phyloP scores from a whole-genome alignment of 306 rosid species.

The Clitoria ternatea region DNA sequence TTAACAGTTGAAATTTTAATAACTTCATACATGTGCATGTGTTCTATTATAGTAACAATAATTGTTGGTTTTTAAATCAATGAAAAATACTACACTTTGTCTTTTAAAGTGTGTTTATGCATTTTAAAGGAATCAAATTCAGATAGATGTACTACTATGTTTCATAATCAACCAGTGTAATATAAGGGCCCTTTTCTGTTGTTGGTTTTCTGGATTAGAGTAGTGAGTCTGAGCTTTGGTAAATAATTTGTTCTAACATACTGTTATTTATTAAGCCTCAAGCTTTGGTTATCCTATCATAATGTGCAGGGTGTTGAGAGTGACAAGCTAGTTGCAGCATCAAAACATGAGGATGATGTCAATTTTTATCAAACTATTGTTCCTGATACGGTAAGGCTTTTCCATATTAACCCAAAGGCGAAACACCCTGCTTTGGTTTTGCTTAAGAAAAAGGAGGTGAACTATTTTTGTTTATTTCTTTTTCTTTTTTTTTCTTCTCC shows the following conservation, averaged over 20 bases:
- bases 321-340: slow-evolving; percentile 85
- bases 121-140: no score
- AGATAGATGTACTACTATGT: neutral
- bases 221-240: slow-evolving; percentile 9
- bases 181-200: neutral
- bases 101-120: no score
- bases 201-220: slow-evolving; percentile 6
- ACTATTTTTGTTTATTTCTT: slow-evolving; percentile 64
- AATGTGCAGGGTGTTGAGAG: slow-evolving; percentile 73
- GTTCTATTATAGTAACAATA: no score
- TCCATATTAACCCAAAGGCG: slow-evolving; percentile 69
- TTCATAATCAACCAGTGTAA: neutral
- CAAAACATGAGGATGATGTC: slow-evolving; percentile 79
- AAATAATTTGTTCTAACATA: slow-evolving; percentile 6
- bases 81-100: no score
- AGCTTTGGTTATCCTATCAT: neutral
- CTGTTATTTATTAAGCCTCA: neutral
- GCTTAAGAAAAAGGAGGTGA: slow-evolving; percentile 80
- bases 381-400: slow-evolving; percentile 81
- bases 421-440: slow-evolving; percentile 84
- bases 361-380: no score
- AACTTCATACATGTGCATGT: no score
- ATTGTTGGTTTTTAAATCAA: no score
- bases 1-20: no score
- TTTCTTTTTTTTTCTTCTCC: slow-evolving; percentile 1